phyloP scores from a whole-genome alignment of 768 basidiomycete species.

The Paxillus rubicundulus region DNA sequence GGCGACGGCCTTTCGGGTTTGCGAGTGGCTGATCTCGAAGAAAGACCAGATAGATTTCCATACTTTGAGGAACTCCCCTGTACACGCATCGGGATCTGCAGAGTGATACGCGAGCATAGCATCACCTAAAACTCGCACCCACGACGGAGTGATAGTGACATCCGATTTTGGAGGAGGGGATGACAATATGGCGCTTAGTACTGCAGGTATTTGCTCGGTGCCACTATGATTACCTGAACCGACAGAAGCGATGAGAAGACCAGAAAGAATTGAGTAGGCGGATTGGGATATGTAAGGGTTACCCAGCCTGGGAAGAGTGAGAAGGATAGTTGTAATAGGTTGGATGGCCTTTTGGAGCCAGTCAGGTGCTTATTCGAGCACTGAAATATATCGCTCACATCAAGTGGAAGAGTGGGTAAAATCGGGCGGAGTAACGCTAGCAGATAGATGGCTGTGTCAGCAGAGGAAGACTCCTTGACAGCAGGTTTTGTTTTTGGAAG shows the following conservation, averaged over 20 bases:
- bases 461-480: conserved; percentile 52
- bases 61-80: conserved; percentile 54
- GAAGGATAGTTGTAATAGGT: conserved; percentile 63
- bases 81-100: conserved; percentile 48
- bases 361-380: conserved; percentile 13
- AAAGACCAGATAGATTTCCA: conserved; percentile 80
- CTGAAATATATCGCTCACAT: conserved; percentile 48
- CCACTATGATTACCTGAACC: conserved; percentile 50
- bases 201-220: conserved; percentile 52
- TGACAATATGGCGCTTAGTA: conserved; percentile 66
- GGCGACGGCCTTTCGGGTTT: conserved; percentile 61
- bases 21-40: conserved; percentile 64
- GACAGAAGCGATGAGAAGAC: conserved; percentile 60
- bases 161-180: conserved; percentile 73
- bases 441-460: conserved; percentile 75
- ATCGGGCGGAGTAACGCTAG: conserved; percentile 71
- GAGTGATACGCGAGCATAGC: conserved; percentile 64
- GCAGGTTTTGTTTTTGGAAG: conserved; percentile 56
- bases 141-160: conserved; percentile 63
- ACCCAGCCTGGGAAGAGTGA: conserved; percentile 81
- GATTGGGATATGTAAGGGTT: conserved; percentile 89
- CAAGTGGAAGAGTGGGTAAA: conserved; percentile 56
- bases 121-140: conserved; percentile 75
- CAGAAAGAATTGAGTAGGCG: conserved; percentile 81
- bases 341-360: conserved; percentile 60